Evolutionary conservation across 148 eudicot species (phyloP), one percentile per base, ranked within the genome.

Genomic region (Rhododendron ovatum): DNA sequence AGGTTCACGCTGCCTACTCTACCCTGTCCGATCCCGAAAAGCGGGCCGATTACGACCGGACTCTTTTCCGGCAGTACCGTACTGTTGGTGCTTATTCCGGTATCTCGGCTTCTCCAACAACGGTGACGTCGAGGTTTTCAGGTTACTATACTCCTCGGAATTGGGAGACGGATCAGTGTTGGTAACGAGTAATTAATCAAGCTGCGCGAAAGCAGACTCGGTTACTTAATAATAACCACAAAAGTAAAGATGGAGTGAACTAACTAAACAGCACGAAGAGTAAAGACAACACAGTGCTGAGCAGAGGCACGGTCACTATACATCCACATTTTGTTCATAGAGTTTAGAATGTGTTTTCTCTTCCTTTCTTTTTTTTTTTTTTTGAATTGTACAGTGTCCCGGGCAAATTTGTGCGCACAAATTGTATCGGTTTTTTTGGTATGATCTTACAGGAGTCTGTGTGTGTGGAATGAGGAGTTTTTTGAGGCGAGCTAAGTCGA

Each of bases 131-230:
- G 85, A 76, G 85, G 45, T 89, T 78, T 65, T 51, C 84, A 37
- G 65, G 90, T 1, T 87, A 47, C 50, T 47, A 84, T 77, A 89
- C 85, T 61, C 28, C 86, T 80, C 90, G 92, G 65, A 92, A 91
- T 83, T 94, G 95, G 98, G 95, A 94, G 88, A 89, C 94, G 8
- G 95, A 93, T 55, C 95, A 94, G 88, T 94, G 97, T 86, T 94
- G 95, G 97, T 94, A 7, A 22, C 26, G 65, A 87, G 85, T 26
- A 7, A 65, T 15, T 33, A 13, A 13, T 53, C 61, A 17, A 55
- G 4, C 6, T 55, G 22, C 0, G 22, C 57, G 57, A 1, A 55
- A 55, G 15, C 17, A 13, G 55, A 13, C 14, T 13, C 55, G 55
- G 17, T 51, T 51, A 51, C 55, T 13, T 51, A 30, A 30, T 30